A percentile compares a stretch with the other conserved stretches of the same genome.
Conservation (phyloP, 345 rosid genomes). For the Brassica nigra region DNA sequence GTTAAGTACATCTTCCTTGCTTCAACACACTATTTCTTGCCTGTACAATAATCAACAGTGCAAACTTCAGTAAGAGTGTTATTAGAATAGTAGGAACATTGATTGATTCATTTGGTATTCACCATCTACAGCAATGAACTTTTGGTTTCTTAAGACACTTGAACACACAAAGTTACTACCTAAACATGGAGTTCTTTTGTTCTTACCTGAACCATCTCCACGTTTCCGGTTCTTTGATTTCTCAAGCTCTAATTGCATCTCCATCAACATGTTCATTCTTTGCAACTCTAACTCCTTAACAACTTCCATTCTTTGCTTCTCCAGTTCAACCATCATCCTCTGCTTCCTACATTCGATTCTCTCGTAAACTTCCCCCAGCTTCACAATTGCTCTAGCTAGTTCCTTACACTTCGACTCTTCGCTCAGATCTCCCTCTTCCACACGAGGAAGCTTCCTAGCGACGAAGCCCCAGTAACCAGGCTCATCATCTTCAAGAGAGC, state of each 20-base stretch:
- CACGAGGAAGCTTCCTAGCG: constrained; percentile 45
- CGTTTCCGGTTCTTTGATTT: constrained; percentile 49
- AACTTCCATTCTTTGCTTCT: constrained; percentile 74
- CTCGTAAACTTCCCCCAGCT: constrained; percentile 67
- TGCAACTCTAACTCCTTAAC: constrained; percentile 66
- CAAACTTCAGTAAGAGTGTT: not conserved
- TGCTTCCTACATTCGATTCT: constrained; percentile 64
- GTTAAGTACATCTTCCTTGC: not conserved
- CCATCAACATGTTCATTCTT: constrained; percentile 69
- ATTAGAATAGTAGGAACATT: not conserved
- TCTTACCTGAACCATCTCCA: constrained; percentile 38
- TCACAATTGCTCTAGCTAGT: constrained; percentile 62
- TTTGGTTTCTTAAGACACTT: not conserved
- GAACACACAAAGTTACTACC: not conserved
- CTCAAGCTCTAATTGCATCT: constrained; percentile 64
- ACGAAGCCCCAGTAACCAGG: constrained; percentile 44
- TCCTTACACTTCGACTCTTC: constrained; percentile 47
- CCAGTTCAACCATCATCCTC: constrained; percentile 60
- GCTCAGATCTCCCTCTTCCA: constrained; percentile 40
- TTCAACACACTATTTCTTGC: constrained; percentile 1
- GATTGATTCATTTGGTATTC: not conserved
- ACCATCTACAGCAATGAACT: not conserved
- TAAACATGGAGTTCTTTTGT: not conserved
- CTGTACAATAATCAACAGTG: not conserved
- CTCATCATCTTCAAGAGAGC: constrained; percentile 8